Evolutionary conservation across 73 alveolate genomes (phyloP).

Genomic region (Urostyla sp.): DNA sequence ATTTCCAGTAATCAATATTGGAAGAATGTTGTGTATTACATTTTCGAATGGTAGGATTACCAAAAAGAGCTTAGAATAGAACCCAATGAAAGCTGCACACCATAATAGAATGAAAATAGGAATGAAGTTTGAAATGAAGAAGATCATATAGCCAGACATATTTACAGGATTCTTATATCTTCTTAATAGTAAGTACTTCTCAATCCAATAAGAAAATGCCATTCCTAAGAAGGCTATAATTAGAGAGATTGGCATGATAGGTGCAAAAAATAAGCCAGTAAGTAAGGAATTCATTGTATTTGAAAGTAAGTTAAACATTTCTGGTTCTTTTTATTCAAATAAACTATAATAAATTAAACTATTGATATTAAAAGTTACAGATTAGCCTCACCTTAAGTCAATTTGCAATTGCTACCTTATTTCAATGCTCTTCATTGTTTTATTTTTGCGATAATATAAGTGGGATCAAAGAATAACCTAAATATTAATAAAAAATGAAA

Average conservation of each 20-base stretch:
- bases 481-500: too few species aligned
- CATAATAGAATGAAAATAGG: conserved; percentile 53
- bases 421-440: conserved; percentile 30
- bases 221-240: conserved; percentile 61
- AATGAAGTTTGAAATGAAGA: conserved; percentile 42
- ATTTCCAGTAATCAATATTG: too few species aligned
- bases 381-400: conserved; percentile 66
- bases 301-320: conserved; percentile 69
- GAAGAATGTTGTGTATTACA: too few species aligned
- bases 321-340: too few species aligned
- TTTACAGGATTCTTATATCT: conserved; percentile 66
- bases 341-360: too few species aligned
- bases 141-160: conserved; percentile 63
- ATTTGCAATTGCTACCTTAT: conserved; percentile 21
- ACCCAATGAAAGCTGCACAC: not conserved
- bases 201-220: conserved; percentile 70
- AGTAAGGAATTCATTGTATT: conserved; percentile 57
- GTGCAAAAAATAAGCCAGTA: conserved; percentile 64
- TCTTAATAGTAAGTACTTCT: conserved; percentile 59
- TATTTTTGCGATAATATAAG: conserved; percentile 7
- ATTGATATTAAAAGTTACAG: too few species aligned
- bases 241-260: conserved; percentile 68
- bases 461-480: conserved; percentile 53
- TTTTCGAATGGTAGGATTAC: too few species aligned
- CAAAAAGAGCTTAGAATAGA: conserved; percentile 37